Conservation (phyloP, 176 grass and related monocot species). For the Oryza brachyantha region DNA sequence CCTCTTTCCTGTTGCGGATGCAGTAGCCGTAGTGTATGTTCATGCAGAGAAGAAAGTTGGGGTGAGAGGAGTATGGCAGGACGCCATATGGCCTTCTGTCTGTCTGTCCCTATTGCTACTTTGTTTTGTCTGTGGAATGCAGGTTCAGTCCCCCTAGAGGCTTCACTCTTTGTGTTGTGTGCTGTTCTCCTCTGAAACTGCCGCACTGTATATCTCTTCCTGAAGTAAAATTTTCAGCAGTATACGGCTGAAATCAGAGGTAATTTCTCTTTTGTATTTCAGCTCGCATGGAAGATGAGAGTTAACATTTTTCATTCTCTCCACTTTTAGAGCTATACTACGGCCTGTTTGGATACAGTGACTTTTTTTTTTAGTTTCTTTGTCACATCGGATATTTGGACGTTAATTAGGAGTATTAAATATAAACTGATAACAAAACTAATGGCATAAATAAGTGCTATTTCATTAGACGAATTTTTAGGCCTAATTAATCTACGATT, state of each 20-base stretch:
- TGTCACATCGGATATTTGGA: no score
- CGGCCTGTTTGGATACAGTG: no score
- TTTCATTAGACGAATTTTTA: no score
- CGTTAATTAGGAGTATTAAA: no score
- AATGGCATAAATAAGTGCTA: no score
- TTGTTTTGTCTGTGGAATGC: conserved; percentile 12
- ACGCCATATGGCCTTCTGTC: conserved; percentile 31
- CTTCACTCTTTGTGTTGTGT: not conserved
- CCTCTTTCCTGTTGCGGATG: not conserved
- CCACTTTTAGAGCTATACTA: no score
- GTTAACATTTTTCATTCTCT: no score
- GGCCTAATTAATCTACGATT: no score
- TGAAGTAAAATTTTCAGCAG: not conserved
- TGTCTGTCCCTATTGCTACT: conserved; percentile 27
- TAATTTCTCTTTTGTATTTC: no score
- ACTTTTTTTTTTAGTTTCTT: no score
- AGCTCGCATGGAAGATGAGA: no score
- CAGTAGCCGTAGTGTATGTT: not conserved
- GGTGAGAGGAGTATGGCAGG: not conserved
- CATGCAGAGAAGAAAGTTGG: not conserved
- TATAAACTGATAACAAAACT: no score
- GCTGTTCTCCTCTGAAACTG: not conserved
- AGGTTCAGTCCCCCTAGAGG: conserved; percentile 8
- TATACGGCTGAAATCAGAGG: not conserved
- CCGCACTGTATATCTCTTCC: not conserved